Base-by-base conservation (phyloP, 495 filamentous ascomycete species). In the Podospora pseudocomata region DNA sequence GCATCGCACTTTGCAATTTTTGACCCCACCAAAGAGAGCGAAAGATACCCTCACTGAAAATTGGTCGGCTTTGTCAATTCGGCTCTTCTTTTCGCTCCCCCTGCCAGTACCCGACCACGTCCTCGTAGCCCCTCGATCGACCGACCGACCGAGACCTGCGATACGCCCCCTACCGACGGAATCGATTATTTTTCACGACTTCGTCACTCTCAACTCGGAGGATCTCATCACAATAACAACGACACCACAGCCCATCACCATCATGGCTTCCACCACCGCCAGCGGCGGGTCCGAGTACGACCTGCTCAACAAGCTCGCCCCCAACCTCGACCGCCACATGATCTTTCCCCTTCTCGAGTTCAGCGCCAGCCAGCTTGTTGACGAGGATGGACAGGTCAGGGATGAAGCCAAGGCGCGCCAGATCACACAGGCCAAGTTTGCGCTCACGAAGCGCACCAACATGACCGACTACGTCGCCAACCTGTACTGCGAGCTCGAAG, bases 401-500 rank as follows among this genome's bases (percentile, higher is more conserved):
- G 87, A 86, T 57, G 82, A 84, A 68, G 85, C 84, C 70, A 81
- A 84, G 67, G 81, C 89, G 44, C 82, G 85, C 64, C 89, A 92
- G 74, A 89, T 94, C 72, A 88, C 86, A 32, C 87, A 90, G 75
- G 88, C 92, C 74, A 96, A 96, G 78, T 97, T 92, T 78, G 88
- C 93, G 79, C 87, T 99, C 32, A 87, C 97, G 66, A 94, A 96
- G 85, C 87, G 90, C 78, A 97, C 95, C 66, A 96, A 98, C 84
- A 99, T 99, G 95, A 92, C 88, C 72, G 95, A 98, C 80, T 99
- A 96, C 78, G 92, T 97, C 55, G 92, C 92, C 71, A 89, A 89
- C 70, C 83, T 99, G 73, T 91, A 96, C 83, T 86, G 89, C 76
- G 89, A 97, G 77, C 87, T 99, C 70, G 87, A 97, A 80, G 84